These are phyloP conservation scores for Coemansia sp. DNA, from an alignment of 192 early-diverging fungal species.

Conservation along the genomic window DNA sequence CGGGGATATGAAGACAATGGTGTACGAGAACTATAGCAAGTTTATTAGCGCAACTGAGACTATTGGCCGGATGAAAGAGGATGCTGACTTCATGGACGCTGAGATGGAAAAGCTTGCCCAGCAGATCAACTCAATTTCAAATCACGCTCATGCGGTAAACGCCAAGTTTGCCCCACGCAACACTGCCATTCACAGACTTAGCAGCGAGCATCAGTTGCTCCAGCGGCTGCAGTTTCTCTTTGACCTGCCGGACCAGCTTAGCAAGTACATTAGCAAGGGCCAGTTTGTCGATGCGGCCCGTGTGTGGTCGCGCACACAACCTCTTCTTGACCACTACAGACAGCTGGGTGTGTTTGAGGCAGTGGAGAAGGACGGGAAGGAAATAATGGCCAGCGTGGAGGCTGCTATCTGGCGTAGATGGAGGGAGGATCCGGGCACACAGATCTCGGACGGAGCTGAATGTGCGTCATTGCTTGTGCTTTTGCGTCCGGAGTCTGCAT, in stretches of 20 bases:
- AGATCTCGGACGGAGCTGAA: constrained; percentile 34
- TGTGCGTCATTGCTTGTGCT: constrained; percentile 48
- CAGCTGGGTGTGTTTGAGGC: constrained; percentile 73
- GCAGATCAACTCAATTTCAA: constrained; percentile 68
- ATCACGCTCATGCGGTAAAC: constrained; percentile 57
- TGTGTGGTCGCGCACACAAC: constrained; percentile 69
- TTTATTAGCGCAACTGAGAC: constrained; percentile 95
- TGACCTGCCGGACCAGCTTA: constrained; percentile 77
- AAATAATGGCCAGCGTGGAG: constrained; percentile 74
- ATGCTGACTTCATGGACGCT: constrained; percentile 83
- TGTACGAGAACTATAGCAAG: constrained; percentile 98
- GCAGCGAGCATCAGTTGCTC: constrained; percentile 69
- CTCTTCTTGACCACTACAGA: constrained; percentile 76
- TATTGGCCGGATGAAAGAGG: constrained; percentile 80
- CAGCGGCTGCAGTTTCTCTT: constrained; percentile 86
- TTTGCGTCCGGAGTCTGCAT: constrained; percentile 26
- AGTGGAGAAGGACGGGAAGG: constrained; percentile 78
- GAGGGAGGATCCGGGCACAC: constrained; percentile 21
- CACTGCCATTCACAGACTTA: constrained; percentile 73
- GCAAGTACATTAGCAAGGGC: constrained; percentile 58
- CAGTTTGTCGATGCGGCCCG: constrained; percentile 75
- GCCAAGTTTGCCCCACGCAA: constrained; percentile 63
- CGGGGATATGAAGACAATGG: constrained; percentile 95
- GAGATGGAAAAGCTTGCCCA: constrained; percentile 75
- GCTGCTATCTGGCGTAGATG: constrained; percentile 58